Evolutionary conservation across 2,329 filamentous ascomycete species (phyloP).

Genomic region (Alternaria gaisen): DNA sequence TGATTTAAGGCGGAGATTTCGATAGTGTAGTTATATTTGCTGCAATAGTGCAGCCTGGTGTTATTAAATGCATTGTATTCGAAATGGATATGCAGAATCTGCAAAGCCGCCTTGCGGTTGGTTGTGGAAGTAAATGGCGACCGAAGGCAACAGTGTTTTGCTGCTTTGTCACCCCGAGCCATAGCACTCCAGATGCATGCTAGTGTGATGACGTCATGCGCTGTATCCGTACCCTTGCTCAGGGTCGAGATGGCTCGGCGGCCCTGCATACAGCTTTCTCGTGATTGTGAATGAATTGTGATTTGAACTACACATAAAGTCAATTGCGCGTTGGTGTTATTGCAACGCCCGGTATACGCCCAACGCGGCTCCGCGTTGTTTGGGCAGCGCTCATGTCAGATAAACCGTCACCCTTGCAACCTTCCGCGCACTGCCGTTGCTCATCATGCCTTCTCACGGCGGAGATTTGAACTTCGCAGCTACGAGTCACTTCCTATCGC

Average conservation of each 20-base stretch:
- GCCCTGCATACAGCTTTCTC: background rate
- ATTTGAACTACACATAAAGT: background rate
- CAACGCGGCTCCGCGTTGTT: background rate
- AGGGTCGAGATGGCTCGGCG: background rate
- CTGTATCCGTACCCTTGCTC: background rate
- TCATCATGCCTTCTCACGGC: background rate
- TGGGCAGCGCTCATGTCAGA: background rate
- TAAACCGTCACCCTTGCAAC: no score
- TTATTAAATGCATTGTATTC: background rate
- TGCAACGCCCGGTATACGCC: background rate
- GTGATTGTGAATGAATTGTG: background rate
- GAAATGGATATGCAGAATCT: background rate
- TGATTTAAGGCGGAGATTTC: background rate
- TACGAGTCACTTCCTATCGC: background rate
- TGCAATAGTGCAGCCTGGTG: background rate
- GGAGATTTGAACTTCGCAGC: background rate
- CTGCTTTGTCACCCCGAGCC: background rate
- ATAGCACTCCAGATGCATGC: background rate
- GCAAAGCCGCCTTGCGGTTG: background rate
- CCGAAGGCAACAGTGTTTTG: constrained; percentile 4
- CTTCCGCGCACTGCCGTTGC: background rate
- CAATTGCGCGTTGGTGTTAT: background rate
- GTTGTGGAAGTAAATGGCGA: background rate
- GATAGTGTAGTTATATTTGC: background rate
- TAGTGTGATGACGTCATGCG: constrained; percentile 1